phyloP scores from a whole-genome alignment of 169 alveolate genomes.

The Plasmodium inui region DNA sequence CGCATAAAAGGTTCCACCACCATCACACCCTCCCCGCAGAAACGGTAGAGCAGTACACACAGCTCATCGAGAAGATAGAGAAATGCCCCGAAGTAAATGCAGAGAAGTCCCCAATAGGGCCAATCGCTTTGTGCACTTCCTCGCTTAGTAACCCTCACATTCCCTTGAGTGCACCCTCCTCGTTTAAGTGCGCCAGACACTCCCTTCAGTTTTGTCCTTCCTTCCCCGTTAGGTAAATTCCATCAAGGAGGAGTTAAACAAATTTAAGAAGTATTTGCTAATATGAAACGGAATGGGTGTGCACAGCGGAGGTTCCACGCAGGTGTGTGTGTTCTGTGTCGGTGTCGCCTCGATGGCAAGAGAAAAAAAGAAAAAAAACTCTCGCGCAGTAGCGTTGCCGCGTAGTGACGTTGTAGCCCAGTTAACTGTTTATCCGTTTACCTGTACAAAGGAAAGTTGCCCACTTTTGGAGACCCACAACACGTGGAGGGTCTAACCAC shows the following conservation, averaged over 20 bases:
- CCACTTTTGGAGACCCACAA: not conserved
- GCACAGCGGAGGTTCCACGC: not conserved
- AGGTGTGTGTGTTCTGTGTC: not conserved
- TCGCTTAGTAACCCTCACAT: no score
- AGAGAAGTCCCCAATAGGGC: not conserved
- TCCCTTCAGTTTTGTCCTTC: not conserved
- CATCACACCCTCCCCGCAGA: constrained; percentile 14
- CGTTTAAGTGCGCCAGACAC: not conserved
- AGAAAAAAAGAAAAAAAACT: no score
- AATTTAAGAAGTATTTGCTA: constrained; percentile 30
- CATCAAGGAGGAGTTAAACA: constrained; percentile 28
- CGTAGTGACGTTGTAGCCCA: not conserved
- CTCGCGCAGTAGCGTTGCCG: not conserved
- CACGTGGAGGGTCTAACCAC: not conserved
- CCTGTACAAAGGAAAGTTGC: not conserved
- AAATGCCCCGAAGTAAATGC: constrained; percentile 34
- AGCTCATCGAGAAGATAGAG: constrained; percentile 18
- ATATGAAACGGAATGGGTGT: constrained; percentile 6
- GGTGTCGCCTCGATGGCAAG: not conserved
- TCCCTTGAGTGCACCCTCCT: not conserved
- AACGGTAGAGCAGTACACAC: constrained; percentile 26
- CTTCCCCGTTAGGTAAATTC: constrained; percentile 4
- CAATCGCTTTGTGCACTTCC: no score
- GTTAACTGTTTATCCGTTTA: not conserved
- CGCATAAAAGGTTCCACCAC: not conserved